Base-by-base conservation (phyloP, 768 basidiomycete species). In the Leccinum truebloodii region DNA sequence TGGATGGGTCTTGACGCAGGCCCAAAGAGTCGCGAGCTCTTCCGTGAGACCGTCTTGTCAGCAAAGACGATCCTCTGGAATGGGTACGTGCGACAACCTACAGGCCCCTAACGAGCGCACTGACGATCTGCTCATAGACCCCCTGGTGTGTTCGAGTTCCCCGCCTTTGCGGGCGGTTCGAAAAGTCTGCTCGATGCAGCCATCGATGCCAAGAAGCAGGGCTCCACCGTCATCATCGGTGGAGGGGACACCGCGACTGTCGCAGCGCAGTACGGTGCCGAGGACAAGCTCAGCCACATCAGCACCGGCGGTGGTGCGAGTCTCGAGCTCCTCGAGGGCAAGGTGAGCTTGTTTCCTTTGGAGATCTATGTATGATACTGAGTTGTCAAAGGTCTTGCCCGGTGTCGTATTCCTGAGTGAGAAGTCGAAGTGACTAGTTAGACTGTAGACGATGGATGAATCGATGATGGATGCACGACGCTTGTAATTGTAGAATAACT, bases 1-100 rank as follows among this genome's bases (percentile, higher is more conserved):
- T 94, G 93, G 92, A 86, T 95, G 89, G 96, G 96, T 69, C 89
- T 99, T 51, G 96, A 99, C 76, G 90, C 83, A 52, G 96, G 96
- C 59, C 86, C 84, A 16, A 83, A 95, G 79, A 94, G 89, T 65
- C 86, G 85, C 34, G 83, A 92, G 69, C 78, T 92, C 57, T 99
- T 89, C 81, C 83, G 81, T 46, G 67, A 86, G 61, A 86, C 94
- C 10, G 95, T 99, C 56, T 73, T 90, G 56, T 86, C 90, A 69
- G 81, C 94, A 55, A 97, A 93, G 84, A 99, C 96, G 41, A 94
- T 98, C 71, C 86, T 99, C 56, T 99, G 96, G 96, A 95, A 95
- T 66, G 92, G 92, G 92, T 89, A 65, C 71, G 82, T 75, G 34
- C 13, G 51, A 59, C 28, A 22, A n/a, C 18, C 16, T 20, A 18